These are phyloP conservation scores for Apiospora arundinis DNA, from an alignment of 2,329 filamentous ascomycete species.

Conservation along the genomic window DNA sequence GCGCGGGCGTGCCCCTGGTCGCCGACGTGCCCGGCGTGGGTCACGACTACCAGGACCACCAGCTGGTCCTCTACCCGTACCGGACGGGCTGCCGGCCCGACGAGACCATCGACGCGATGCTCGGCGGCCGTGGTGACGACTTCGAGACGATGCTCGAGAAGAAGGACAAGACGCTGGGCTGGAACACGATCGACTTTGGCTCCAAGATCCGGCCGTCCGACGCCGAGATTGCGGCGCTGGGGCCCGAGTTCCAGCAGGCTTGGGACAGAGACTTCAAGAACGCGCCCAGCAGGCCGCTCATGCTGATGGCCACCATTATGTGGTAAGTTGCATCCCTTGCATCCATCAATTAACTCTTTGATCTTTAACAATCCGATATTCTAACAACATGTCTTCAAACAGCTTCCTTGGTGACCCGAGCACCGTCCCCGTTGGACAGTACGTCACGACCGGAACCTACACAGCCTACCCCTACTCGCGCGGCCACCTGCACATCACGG, in stretches of 20 bases:
- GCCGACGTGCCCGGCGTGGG: slow-evolving; percentile 60
- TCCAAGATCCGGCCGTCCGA: slow-evolving; percentile 58
- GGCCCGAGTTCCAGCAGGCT: slow-evolving; percentile 53
- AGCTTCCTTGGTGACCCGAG: slow-evolving; percentile 30
- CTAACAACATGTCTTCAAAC: slow-evolving; percentile 31
- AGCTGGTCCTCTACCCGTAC: slow-evolving; percentile 57
- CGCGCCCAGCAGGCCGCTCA: slow-evolving; percentile 48
- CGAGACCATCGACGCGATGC: slow-evolving; percentile 49
- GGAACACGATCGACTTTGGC: slow-evolving; percentile 58
- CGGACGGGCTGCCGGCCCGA: slow-evolving; percentile 51
- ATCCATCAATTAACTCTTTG: neutral
- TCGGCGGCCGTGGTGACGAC: slow-evolving; percentile 32
- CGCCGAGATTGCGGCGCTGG: slow-evolving; percentile 54
- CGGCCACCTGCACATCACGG: slow-evolving; percentile 65
- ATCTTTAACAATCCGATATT: too few species aligned
- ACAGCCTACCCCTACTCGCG: slow-evolving; percentile 66
- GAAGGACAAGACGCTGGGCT: slow-evolving; percentile 50
- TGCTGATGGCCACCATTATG: slow-evolving; percentile 49
- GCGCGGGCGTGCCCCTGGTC: slow-evolving; percentile 53
- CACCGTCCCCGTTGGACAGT: slow-evolving; percentile 45
- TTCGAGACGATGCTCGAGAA: slow-evolving; percentile 33
- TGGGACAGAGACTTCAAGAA: slow-evolving; percentile 58
- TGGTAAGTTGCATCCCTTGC: slow-evolving; percentile 33
- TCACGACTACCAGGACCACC: slow-evolving; percentile 57
- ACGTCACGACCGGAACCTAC: slow-evolving; percentile 57